These are phyloP conservation scores for Pestalotiopsis sp. DNA, from an alignment of 2,329 filamentous ascomycete genomes.

Conservation along the genomic window DNA sequence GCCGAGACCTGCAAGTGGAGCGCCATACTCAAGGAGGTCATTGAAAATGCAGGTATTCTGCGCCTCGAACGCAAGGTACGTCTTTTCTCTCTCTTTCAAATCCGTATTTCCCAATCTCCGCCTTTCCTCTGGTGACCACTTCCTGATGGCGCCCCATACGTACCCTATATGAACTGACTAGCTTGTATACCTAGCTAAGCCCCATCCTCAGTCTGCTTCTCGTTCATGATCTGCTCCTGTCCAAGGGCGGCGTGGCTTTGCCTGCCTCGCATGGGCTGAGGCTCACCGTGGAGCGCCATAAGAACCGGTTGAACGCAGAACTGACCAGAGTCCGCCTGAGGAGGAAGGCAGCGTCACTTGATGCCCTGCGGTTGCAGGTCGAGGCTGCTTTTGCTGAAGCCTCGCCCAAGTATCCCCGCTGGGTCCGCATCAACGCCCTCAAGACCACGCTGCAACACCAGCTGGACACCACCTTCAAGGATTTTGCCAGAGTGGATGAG, in stretches of 20 bases:
- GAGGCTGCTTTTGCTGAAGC: slow-evolving; percentile 54
- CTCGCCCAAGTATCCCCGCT: slow-evolving; percentile 71
- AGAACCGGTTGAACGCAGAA: slow-evolving; percentile 78
- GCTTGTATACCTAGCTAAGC: slow-evolving; percentile 63
- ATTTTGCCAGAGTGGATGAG: slow-evolving; percentile 58
- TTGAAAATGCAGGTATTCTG: slow-evolving; percentile 78
- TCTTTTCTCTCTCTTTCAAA: background rate
- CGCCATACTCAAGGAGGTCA: slow-evolving; percentile 80
- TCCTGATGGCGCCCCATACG: background rate
- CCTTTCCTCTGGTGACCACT: too few species aligned
- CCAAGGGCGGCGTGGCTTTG: slow-evolving; percentile 81
- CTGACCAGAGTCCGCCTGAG: slow-evolving; percentile 79
- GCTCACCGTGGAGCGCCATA: slow-evolving; percentile 77
- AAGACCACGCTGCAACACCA: slow-evolving; percentile 72
- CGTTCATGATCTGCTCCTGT: slow-evolving; percentile 81
- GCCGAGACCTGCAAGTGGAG: slow-evolving; percentile 93
- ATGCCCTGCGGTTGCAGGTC: slow-evolving; percentile 64
- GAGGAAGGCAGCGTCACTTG: slow-evolving; percentile 69
- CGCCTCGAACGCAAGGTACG: slow-evolving; percentile 82
- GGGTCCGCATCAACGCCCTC: slow-evolving; percentile 86
- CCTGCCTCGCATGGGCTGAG: slow-evolving; percentile 79
- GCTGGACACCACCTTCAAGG: slow-evolving; percentile 73
- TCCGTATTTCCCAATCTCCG: too few species aligned
- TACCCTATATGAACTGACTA: background rate
- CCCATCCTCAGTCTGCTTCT: slow-evolving; percentile 81